phyloP scores from a whole-genome alignment of 805 yeast genomes.

The Saturnispora saitoi region DNA sequence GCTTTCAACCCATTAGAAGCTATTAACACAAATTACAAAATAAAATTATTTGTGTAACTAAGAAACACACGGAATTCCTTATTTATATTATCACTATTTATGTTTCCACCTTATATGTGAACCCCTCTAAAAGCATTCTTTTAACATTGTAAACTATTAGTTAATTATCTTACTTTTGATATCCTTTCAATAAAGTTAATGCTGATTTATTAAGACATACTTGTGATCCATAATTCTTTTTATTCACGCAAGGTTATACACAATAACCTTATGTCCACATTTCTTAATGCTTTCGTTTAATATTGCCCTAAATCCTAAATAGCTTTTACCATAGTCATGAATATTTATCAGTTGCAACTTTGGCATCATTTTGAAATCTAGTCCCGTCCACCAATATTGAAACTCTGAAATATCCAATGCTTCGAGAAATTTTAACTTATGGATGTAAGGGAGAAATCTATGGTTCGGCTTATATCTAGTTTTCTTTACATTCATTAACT shows the following conservation, averaged over 20 bases:
- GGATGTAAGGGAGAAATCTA: not conserved
- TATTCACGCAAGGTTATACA: not conserved
- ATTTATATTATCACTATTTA: too few species aligned
- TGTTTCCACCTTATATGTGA: too few species aligned
- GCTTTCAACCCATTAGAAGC: too few species aligned
- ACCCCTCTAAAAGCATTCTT: too few species aligned
- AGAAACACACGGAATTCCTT: too few species aligned
- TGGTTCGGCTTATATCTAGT: not conserved
- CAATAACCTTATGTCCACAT: not conserved
- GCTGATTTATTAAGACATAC: too few species aligned
- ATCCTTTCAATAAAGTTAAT: too few species aligned
- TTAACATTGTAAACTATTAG: too few species aligned
- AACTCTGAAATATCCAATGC: not conserved
- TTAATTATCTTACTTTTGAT: too few species aligned
- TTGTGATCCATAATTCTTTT: too few species aligned
- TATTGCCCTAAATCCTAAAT: not conserved
- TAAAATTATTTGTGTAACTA: too few species aligned
- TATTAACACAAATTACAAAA: too few species aligned
- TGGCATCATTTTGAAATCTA: not conserved
- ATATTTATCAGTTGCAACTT: constrained; percentile 1
- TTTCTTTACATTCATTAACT: not conserved
- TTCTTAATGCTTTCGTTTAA: not conserved
- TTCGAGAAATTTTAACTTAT: not conserved
- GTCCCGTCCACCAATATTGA: not conserved
- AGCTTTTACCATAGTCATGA: not conserved